Conservation (phyloP, 257 asterid genomes). For the Phtheirospermum japonicum region DNA sequence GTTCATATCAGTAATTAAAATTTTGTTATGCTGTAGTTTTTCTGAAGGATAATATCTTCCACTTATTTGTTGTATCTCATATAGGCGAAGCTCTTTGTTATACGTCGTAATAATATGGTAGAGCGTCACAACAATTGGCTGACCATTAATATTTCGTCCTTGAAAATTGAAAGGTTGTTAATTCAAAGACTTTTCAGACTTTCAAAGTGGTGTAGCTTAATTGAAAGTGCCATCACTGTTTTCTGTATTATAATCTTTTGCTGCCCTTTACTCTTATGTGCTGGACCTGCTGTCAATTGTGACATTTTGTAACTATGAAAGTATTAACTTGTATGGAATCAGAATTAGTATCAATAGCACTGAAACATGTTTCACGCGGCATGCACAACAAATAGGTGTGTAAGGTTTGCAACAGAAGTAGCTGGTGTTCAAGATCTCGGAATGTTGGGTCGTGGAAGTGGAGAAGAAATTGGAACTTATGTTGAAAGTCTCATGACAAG, state of each 20-base stretch:
- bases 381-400: constrained; percentile 66
- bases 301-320: constrained; percentile 4
- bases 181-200: neutral
- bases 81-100: neutral
- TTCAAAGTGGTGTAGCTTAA: neutral
- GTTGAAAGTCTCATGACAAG: constrained; percentile 97
- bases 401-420: constrained; percentile 87
- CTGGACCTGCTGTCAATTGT: neutral
- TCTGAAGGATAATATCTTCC: constrained; percentile 1
- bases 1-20: neutral
- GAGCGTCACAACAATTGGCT: neutral
- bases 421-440: constrained; percentile 99
- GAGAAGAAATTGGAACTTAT: constrained; percentile 99
- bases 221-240: neutral
- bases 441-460: constrained; percentile 99
- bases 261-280: neutral
- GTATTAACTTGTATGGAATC: constrained; percentile 3
- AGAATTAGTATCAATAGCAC: constrained; percentile 13
- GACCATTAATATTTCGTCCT: neutral
- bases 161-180: neutral
- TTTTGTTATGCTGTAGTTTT: neutral
- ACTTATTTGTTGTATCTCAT: constrained; percentile 8
- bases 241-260: neutral
- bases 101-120: neutral
- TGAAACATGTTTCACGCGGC: constrained; percentile 27